These are phyloP conservation scores for Lachancea dasiensis DNA, from an alignment of 805 yeast species.

Conservation along the genomic window DNA sequence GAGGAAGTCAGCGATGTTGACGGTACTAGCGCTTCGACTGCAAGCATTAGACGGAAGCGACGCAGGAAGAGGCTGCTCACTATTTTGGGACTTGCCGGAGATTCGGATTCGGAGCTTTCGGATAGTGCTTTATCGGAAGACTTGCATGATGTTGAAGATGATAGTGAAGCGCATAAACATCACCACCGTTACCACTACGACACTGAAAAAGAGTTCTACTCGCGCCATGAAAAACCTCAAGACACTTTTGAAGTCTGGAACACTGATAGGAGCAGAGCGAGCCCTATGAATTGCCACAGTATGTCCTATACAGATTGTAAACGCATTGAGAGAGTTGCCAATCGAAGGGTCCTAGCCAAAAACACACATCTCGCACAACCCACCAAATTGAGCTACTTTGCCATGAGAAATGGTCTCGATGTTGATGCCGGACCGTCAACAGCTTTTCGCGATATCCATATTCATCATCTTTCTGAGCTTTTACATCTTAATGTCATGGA, in stretches of 20 bases:
- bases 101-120: constrained; percentile 16
- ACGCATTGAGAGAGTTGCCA: constrained; percentile 15
- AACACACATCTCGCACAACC: constrained; percentile 15
- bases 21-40: constrained; percentile 11
- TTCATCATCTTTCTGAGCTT: constrained; percentile 34
- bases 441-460: constrained; percentile 20
- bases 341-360: constrained; percentile 13
- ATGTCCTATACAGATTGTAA: constrained; percentile 19
- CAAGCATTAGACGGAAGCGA: constrained; percentile 9
- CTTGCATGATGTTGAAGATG: constrained; percentile 8
- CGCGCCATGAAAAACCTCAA: constrained; percentile 29
- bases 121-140: too few species aligned
- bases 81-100: constrained; percentile 20
- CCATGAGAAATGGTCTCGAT: constrained; percentile 22
- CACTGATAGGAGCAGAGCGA: constrained; percentile 12
- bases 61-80: constrained; percentile 20
- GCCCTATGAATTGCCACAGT: constrained; percentile 17
- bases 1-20: constrained; percentile 20
- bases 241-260: constrained; percentile 30
- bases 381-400: constrained; percentile 12
- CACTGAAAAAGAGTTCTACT: constrained; percentile 22
- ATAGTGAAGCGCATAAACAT: too few species aligned
- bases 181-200: constrained; percentile 2
- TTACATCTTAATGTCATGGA: constrained; percentile 45
- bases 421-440: constrained; percentile 3